Evolutionary conservation across 495 filamentous ascomycete species (phyloP).

Genomic region (Glutinoglossum americanum): DNA sequence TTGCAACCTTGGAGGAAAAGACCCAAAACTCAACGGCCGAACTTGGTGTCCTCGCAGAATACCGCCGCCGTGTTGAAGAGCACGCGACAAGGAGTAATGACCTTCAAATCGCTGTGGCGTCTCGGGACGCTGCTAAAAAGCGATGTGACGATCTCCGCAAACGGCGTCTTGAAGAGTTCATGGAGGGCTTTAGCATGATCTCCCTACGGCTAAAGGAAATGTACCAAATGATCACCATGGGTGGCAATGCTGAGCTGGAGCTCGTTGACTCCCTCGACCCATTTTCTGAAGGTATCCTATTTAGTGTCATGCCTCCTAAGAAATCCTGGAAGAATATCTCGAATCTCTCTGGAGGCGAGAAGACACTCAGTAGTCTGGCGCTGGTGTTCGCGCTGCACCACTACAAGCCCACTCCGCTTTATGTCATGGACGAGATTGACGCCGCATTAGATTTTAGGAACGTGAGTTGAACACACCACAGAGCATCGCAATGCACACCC

Average conservation of each 20-base stretch:
- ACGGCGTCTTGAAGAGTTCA: slow-evolving; percentile 82
- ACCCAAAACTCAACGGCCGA: slow-evolving; percentile 77
- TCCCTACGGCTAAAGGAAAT: slow-evolving; percentile 96
- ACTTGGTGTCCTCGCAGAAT: slow-evolving; percentile 77
- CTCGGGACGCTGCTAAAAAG: slow-evolving; percentile 71
- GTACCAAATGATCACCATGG: slow-evolving; percentile 99
- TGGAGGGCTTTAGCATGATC: slow-evolving; percentile 90
- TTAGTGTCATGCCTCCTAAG: slow-evolving; percentile 97
- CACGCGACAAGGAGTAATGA: slow-evolving; percentile 63
- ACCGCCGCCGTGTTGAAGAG: slow-evolving; percentile 75
- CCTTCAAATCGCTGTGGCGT: slow-evolving; percentile 46
- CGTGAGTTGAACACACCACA: slow-evolving; percentile 31
- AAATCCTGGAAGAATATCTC: slow-evolving; percentile 99
- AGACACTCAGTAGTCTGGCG: slow-evolving; percentile 83
- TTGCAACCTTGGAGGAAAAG: slow-evolving; percentile 80
- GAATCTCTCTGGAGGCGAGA: slow-evolving; percentile 87
- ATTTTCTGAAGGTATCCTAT: slow-evolving; percentile 90
- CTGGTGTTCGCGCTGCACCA: slow-evolving; percentile 95
- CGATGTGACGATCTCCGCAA: slow-evolving; percentile 79
- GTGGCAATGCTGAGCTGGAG: slow-evolving; percentile 91
- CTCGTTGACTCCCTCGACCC: slow-evolving; percentile 89
- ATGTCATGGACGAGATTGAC: slow-evolving; percentile 99
- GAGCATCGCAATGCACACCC: not conserved
- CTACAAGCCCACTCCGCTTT: slow-evolving; percentile 91
- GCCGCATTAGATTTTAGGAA: slow-evolving; percentile 95